Conservation (phyloP, 192 early-diverging fungal species). For the Gonapodya sp. region DNA sequence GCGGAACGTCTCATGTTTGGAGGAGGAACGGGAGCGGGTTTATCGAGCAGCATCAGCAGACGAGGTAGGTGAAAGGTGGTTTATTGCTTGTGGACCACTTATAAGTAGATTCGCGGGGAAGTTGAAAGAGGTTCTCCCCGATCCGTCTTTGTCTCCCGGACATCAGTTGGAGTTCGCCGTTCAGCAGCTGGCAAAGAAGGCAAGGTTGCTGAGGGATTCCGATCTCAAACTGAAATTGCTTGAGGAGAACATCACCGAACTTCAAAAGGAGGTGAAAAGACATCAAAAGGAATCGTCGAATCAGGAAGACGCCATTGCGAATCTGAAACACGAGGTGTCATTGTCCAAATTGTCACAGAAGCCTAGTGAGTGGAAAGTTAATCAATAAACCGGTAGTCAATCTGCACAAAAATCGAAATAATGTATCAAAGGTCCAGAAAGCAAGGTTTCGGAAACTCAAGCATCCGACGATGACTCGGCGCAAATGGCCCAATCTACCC, state of each 20-base stretch:
- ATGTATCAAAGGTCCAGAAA: too few species aligned
- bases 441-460: too few species aligned
- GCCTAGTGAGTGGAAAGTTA: too few species aligned
- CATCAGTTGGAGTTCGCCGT: conserved; percentile 38
- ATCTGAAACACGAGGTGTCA: too few species aligned
- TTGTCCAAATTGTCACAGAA: too few species aligned
- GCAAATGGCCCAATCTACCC: background rate
- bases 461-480: background rate
- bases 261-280: too few species aligned
- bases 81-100: too few species aligned
- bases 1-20: conserved; percentile 17
- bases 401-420: too few species aligned
- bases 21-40: conserved; percentile 41
- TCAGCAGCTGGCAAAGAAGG: conserved; percentile 30
- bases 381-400: too few species aligned
- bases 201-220: conserved; percentile 21
- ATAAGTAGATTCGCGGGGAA: background rate
- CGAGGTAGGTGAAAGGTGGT: conserved; percentile 30
- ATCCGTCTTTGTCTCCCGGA: conserved; percentile 33
- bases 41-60: conserved; percentile 22
- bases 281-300: too few species aligned
- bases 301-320: too few species aligned
- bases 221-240: conserved; percentile 29
- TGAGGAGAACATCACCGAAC: conserved; percentile 21
- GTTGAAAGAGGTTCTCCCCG: conserved; percentile 28